These are phyloP conservation scores for Malassezia yamatoensis DNA, from an alignment of 1,284 basidiomycete species.

Conservation along the genomic window DNA sequence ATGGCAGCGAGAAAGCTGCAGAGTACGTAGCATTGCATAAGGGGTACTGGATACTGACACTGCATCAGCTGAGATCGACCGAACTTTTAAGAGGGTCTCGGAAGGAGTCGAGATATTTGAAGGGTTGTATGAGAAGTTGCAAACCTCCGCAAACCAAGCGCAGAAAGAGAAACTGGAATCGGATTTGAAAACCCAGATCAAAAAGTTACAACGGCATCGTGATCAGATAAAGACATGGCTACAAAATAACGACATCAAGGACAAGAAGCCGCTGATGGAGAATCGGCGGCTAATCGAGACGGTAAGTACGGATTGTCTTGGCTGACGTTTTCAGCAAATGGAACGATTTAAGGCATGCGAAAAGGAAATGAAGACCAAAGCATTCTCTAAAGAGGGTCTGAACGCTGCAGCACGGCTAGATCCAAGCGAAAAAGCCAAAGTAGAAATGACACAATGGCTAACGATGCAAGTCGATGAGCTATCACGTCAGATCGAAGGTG, in stretches of 20 bases:
- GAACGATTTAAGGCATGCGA: conserved; percentile 99
- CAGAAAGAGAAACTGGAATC: conserved; percentile 48
- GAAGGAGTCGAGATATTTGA: conserved; percentile 48
- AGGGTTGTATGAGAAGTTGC: conserved; percentile 46
- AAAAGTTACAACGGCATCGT: conserved; percentile 92
- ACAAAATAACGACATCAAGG: conserved; percentile 96
- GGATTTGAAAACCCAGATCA: conserved; percentile 52
- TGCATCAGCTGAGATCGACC: conserved; percentile 42
- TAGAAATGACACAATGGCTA: conserved; percentile 62
- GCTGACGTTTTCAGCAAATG: conserved; percentile 74
- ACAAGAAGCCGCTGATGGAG: conserved; percentile 85
- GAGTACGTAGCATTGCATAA: conserved; percentile 17
- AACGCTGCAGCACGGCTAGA: conserved; percentile 88
- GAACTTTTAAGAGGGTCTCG: conserved; percentile 45
- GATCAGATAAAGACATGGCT: conserved; percentile 99
- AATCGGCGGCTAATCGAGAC: conserved; percentile 94
- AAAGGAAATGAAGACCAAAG: conserved; percentile 99
- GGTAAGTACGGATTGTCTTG: conserved; percentile 54
- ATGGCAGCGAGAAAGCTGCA: conserved; percentile 47
- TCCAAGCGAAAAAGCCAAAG: conserved; percentile 91
- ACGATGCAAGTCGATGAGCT: conserved; percentile 67
- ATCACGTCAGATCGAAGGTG: conserved; percentile 78
- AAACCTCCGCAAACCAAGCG: conserved; percentile 39
- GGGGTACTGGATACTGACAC: background rate
- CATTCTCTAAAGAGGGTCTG: conserved; percentile 96